Evolutionary conservation across 1,284 basidiomycete species (phyloP).

Genomic region (Anthracocystis walkeri): DNA sequence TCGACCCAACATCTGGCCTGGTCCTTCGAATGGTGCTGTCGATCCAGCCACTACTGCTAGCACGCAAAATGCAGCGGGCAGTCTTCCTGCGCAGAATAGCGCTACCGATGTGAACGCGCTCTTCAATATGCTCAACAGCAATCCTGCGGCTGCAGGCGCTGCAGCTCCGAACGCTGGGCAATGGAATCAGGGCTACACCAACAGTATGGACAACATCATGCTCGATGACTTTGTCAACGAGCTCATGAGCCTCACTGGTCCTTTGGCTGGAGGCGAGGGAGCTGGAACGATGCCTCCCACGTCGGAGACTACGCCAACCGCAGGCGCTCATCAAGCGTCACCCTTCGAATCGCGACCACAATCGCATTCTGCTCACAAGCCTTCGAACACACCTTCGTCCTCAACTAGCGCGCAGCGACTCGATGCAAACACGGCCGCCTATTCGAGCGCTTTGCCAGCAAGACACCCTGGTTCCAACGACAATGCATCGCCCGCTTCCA

Average conservation of each 20-base stretch:
- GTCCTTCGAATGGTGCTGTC: slow-evolving; percentile 3
- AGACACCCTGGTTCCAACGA: background rate
- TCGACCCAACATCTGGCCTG: slow-evolving; percentile 45
- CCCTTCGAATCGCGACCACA: slow-evolving; percentile 8
- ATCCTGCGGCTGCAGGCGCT: slow-evolving; percentile 2
- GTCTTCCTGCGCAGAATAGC: slow-evolving; percentile 10
- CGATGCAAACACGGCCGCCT: background rate
- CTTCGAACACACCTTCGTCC: slow-evolving; percentile 6
- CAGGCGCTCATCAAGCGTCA: slow-evolving; percentile 13
- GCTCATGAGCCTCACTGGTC: slow-evolving; percentile 49
- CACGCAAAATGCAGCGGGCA: slow-evolving; percentile 10
- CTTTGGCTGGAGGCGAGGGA: slow-evolving; percentile 27
- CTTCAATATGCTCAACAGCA: slow-evolving; percentile 30
- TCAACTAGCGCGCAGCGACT: slow-evolving; percentile 3
- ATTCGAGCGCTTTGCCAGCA: background rate
- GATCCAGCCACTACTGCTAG: slow-evolving; percentile 7
- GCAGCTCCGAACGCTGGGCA: slow-evolving; percentile 10
- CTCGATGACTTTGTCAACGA: slow-evolving; percentile 58
- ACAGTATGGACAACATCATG: slow-evolving; percentile 52
- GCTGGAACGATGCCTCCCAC: slow-evolving; percentile 14
- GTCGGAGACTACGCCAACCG: slow-evolving; percentile 22
- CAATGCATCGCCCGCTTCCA: background rate
- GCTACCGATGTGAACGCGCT: slow-evolving; percentile 29
- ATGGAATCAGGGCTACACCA: slow-evolving; percentile 33
- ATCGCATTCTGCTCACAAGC: background rate